These are phyloP conservation scores for Fraxinus albicans DNA, from an alignment of 305 asterid genomes.

Conservation along the genomic window DNA sequence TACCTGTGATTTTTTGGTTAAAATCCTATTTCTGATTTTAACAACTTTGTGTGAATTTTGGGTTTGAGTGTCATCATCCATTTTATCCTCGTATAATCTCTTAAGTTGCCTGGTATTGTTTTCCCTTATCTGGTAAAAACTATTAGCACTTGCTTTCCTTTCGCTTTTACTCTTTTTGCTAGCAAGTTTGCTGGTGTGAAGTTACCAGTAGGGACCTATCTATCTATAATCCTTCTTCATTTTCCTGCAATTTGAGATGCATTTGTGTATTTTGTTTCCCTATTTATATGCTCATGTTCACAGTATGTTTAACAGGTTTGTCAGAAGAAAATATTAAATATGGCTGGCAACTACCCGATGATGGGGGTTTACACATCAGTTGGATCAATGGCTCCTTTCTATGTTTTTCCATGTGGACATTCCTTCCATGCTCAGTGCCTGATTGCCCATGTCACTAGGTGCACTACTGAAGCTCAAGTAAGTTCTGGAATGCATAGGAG, in stretches of 20 bases:
- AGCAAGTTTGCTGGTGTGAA: background rate
- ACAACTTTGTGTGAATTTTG: background rate
- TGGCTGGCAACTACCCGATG: slow-evolving; percentile 64
- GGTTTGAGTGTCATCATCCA: background rate
- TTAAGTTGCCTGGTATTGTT: background rate
- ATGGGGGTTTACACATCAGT: slow-evolving; percentile 66
- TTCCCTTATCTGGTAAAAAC: background rate
- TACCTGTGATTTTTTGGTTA: background rate
- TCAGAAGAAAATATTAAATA: slow-evolving; percentile 64
- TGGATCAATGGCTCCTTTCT: slow-evolving; percentile 95
- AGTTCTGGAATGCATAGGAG: slow-evolving; percentile 33
- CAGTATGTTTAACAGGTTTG: slow-evolving; percentile 64
- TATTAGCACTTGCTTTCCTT: background rate
- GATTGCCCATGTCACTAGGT: slow-evolving; percentile 87
- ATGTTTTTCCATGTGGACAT: slow-evolving; percentile 97
- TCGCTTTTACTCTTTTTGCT: background rate
- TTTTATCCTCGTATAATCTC: background rate
- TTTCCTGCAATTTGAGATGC: slow-evolving; percentile 6
- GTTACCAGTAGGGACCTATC: background rate
- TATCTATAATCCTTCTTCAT: background rate
- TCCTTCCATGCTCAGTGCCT: slow-evolving; percentile 90
- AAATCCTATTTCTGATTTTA: background rate
- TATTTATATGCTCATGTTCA: slow-evolving; percentile 25
- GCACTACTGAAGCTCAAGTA: slow-evolving; percentile 82
- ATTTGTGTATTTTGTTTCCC: background rate